Evolutionary conservation across 371 early-diverging fungal species (phyloP).

Genomic region (Lichtheimia ramosa): DNA sequence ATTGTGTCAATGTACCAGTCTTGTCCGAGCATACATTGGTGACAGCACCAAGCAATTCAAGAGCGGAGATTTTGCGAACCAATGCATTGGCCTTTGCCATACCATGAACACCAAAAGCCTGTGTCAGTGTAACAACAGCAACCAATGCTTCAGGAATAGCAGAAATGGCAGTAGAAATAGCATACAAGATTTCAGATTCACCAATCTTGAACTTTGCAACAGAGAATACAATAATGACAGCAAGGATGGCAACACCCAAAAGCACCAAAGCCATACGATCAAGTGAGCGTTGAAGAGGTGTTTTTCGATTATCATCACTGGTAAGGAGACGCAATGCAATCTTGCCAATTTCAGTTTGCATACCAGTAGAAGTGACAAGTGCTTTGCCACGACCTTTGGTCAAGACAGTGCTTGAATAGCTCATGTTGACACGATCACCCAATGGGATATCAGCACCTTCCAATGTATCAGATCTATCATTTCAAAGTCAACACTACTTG

Average conservation of each 20-base stretch:
- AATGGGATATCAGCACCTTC: constrained; percentile 32
- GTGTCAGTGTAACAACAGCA: constrained; percentile 87
- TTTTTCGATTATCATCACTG: constrained; percentile 60
- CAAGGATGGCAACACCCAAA: constrained; percentile 47
- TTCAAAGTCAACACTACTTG: background rate
- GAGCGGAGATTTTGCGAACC: constrained; percentile 85
- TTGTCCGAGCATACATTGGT: constrained; percentile 95
- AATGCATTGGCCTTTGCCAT: constrained; percentile 88
- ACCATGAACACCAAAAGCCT: constrained; percentile 88
- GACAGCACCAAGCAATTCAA: constrained; percentile 90
- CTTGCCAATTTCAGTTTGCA: constrained; percentile 89
- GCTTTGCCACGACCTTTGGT: constrained; percentile 59
- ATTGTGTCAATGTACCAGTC: constrained; percentile 94
- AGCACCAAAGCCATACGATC: constrained; percentile 66
- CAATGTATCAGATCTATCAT: constrained; percentile 4
- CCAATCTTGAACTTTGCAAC: constrained; percentile 54
- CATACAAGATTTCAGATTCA: constrained; percentile 67
- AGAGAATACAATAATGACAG: constrained; percentile 61
- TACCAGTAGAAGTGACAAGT: constrained; percentile 81
- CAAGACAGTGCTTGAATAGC: constrained; percentile 60
- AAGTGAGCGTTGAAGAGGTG: constrained; percentile 68
- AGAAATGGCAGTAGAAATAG: constrained; percentile 86
- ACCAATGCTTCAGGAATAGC: constrained; percentile 96
- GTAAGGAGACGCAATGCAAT: constrained; percentile 85
- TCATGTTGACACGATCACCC: constrained; percentile 67